These are phyloP conservation scores for Trypanosoma boissoni DNA, from an alignment of 208 protist species.

Conservation along the genomic window DNA sequence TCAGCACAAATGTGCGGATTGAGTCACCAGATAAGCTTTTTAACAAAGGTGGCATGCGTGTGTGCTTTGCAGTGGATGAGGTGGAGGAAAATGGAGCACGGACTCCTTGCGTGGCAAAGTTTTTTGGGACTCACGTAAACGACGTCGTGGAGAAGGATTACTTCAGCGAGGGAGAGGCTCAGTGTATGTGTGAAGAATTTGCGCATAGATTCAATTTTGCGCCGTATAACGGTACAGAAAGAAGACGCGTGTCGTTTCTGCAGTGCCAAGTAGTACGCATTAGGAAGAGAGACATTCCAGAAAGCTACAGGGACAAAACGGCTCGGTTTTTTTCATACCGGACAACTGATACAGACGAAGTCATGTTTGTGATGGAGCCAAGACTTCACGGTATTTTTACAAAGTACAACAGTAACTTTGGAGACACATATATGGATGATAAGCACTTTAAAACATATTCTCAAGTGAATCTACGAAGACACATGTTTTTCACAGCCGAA, in stretches of 20 bases:
- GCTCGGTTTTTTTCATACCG: slow-evolving; percentile 74
- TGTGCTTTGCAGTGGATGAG: slow-evolving; percentile 85
- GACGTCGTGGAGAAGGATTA: slow-evolving; percentile 82
- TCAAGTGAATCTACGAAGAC: slow-evolving; percentile 38
- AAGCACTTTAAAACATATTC: slow-evolving; percentile 46
- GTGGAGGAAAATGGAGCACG: slow-evolving; percentile 61
- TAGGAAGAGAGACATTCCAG: slow-evolving; percentile 45
- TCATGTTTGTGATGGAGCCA: slow-evolving; percentile 87
- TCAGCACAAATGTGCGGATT: slow-evolving; percentile 56
- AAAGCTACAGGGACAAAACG: slow-evolving; percentile 35
- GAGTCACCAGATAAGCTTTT: slow-evolving; percentile 41
- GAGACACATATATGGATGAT: slow-evolving; percentile 65
- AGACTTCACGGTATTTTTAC: slow-evolving; percentile 80
- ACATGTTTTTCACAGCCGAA: slow-evolving; percentile 78
- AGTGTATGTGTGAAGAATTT: slow-evolving; percentile 87
- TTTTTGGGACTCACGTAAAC: slow-evolving; percentile 71
- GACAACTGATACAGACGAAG: slow-evolving; percentile 61
- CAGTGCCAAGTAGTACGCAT: slow-evolving; percentile 85
- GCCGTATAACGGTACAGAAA: slow-evolving; percentile 24
- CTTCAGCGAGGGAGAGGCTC: slow-evolving; percentile 82
- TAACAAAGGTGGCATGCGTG: slow-evolving; percentile 75
- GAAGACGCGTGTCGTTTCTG: slow-evolving; percentile 81
- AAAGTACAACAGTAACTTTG: slow-evolving; percentile 92
- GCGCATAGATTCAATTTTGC: slow-evolving; percentile 78
- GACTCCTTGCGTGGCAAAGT: slow-evolving; percentile 78